These are phyloP conservation scores for Xylaria sp. DNA, from an alignment of 495 filamentous ascomycete genomes.

Conservation along the genomic window DNA sequence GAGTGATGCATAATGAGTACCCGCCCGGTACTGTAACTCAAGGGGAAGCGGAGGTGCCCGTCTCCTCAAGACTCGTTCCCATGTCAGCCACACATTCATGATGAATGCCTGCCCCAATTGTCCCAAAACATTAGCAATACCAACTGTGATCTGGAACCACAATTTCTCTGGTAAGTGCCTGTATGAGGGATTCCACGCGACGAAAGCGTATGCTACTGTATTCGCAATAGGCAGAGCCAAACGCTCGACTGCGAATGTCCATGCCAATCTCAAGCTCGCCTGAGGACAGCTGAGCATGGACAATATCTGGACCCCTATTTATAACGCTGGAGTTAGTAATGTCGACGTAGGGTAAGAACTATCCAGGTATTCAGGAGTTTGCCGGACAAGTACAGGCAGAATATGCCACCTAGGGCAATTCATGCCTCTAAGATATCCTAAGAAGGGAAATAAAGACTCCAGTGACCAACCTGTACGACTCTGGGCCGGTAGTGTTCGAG, in stretches of 20 bases:
- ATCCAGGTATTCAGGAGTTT: no score
- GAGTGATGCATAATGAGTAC: slow-evolving; percentile 14
- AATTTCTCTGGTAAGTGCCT: slow-evolving; percentile 14
- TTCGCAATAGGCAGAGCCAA: slow-evolving; percentile 20
- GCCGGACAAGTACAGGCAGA: no score
- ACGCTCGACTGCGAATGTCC: slow-evolving; percentile 24
- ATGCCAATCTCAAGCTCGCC: slow-evolving; percentile 14
- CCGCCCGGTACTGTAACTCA: slow-evolving; percentile 9
- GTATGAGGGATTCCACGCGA: slow-evolving; percentile 24
- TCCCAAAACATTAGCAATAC: slow-evolving; percentile 18
- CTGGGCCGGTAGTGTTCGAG: slow-evolving; percentile 19
- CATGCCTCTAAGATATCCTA: no score
- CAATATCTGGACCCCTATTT: slow-evolving; percentile 11
- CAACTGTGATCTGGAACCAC: slow-evolving; percentile 23
- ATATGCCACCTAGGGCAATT: no score
- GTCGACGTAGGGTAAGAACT: no score
- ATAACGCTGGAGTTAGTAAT: no score
- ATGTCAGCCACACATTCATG: slow-evolving; percentile 21
- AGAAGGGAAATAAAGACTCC: no score
- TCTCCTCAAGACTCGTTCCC: slow-evolving; percentile 21
- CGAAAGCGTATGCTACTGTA: slow-evolving; percentile 21
- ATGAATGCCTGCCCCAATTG: slow-evolving; percentile 24
- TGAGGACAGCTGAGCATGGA: slow-evolving; percentile 12
- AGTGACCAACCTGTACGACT: no score
- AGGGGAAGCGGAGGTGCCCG: slow-evolving; percentile 6